These are phyloP conservation scores for Fragaria nilgerrensis DNA, from an alignment of 306 rosid species.

Conservation along the genomic window DNA sequence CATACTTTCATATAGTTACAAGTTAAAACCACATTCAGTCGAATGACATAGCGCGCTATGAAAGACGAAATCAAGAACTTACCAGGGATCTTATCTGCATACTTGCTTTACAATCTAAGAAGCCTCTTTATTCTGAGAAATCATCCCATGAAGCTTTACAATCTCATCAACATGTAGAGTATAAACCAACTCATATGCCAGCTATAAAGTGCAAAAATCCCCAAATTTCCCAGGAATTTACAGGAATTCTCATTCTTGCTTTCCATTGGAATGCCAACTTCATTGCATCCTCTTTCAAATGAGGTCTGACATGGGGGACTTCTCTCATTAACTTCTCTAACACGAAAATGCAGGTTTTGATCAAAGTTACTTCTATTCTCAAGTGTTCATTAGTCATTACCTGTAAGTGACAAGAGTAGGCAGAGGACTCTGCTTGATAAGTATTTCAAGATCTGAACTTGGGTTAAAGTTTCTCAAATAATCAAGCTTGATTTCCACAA, in stretches of 20 bases:
- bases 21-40: too few relatives aligned
- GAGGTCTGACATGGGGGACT: constrained; percentile 38
- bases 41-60: neutral
- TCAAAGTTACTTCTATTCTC: constrained; percentile 14
- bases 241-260: constrained; percentile 24
- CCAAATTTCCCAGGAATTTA: constrained; percentile 38
- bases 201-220: constrained; percentile 49
- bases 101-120: too few relatives aligned
- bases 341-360: constrained; percentile 21
- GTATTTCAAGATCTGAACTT: constrained; percentile 31
- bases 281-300: constrained; percentile 43
- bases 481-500: constrained; percentile 48
- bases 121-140: constrained; percentile 41
- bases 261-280: constrained; percentile 49
- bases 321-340: constrained; percentile 38
- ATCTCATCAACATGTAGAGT: constrained; percentile 36
- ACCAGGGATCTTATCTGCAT: constrained; percentile 40
- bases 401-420: constrained; percentile 49
- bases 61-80: constrained; percentile 19
- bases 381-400: constrained; percentile 1
- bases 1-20: too few relatives aligned
- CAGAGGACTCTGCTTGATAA: constrained; percentile 37
- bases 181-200: constrained; percentile 37
- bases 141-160: constrained; percentile 36
- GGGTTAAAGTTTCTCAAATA: constrained; percentile 36